Conservation (phyloP, 1,284 basidiomycete species). For the Cryptococcus jaspeensis region DNA sequence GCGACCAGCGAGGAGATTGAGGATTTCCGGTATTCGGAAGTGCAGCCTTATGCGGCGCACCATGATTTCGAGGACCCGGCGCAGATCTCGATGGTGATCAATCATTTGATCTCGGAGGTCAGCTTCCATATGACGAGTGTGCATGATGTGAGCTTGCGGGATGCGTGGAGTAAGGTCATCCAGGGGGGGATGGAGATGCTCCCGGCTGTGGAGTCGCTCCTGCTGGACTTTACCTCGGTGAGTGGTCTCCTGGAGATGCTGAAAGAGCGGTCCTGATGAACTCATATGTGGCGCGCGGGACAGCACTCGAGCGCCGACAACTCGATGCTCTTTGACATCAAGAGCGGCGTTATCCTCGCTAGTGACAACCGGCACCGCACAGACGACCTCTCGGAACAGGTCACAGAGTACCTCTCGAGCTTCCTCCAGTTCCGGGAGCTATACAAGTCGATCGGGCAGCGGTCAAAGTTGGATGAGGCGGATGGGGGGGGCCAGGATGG, state of each 20-base stretch:
- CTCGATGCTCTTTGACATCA: constrained; percentile 87
- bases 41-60: constrained; percentile 24
- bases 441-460: constrained; percentile 63
- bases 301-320: constrained; percentile 88
- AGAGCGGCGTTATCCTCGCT: constrained; percentile 82
- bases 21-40: constrained; percentile 59
- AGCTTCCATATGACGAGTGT: constrained; percentile 58
- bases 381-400: constrained; percentile 83
- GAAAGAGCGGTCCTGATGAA: too few species aligned
- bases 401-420: constrained; percentile 86
- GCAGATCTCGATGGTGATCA: constrained; percentile 36
- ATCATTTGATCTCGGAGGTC: constrained; percentile 46
- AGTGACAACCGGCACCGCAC: constrained; percentile 62
- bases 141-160: constrained; percentile 56
- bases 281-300: too few species aligned
- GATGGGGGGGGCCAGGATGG: constrained; percentile 1
- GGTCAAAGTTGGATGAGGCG: not conserved
- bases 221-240: constrained; percentile 54
- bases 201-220: constrained; percentile 52
- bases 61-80: constrained; percentile 39
- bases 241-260: constrained; percentile 13
- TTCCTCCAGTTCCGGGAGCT: constrained; percentile 79
- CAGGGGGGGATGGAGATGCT: constrained; percentile 55
- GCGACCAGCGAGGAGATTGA: constrained; percentile 76
- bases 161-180: constrained; percentile 57